Evolutionary conservation across 768 basidiomycete genomes (phyloP), one percentile per base, ranked within the genome.

Genomic region (Tulasnella sp.): DNA sequence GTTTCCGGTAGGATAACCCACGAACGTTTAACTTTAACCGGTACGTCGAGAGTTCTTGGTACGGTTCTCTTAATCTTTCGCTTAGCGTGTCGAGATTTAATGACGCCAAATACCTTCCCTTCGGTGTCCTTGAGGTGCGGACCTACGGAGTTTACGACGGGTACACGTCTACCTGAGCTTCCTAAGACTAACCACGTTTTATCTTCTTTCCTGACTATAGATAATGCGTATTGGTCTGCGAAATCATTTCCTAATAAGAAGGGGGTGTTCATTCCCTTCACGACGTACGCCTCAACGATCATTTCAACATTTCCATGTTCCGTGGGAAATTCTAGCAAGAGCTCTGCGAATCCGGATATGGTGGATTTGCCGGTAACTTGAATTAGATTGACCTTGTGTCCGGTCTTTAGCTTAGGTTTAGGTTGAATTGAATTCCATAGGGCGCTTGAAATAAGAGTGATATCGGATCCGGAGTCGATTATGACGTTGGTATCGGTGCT

Each of bases 211-310:
- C 52, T 27, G 1, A 46, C 36, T 1, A 76, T 76, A 24, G 75
- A 46, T 10, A 76, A 21, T 9, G 38, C 44, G 38, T 76, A 56
- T 12, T 76, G 42, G 36, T 79, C 40, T 71, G 80, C 80, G 68
- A 82, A 83, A 56, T 83, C 83, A 68, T 83, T 82, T 31, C 82
- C 83, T 3, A 84, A 71, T 6, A 84, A 75, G 36, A 84, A 74
- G 9, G 83, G 82, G 1, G 82, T 42, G 8, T 42, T 42, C 42
- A 42, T 42, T 42, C 42, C 42, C 42, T 42, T 42, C 1, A 42
- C 42, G 1, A 79, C 42, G 48, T 79, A 79, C 12, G 40, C 74
- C 34, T 79, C 74, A 44, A 75, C 44, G n/a, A 5, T 27, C 2
- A 79, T 74, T 4, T 2, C 10, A 19, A 58, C 74, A 27, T 36